Conservation (phyloP, 2,329 filamentous ascomycete genomes). For the Mollisia scopiformis region DNA sequence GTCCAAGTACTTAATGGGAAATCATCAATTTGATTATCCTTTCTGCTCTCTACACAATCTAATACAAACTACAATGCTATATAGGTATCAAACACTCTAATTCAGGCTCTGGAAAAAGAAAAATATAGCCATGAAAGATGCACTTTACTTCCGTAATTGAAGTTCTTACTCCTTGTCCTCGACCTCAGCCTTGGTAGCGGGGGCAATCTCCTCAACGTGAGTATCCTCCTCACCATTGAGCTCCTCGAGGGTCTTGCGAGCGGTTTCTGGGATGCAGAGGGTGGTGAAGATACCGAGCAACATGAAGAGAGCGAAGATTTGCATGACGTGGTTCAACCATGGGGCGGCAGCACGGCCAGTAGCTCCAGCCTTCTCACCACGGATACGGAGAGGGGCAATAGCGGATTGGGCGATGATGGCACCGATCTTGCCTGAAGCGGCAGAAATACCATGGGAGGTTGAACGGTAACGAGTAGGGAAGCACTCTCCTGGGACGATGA, state of each 20-base stretch:
- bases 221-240: slow-evolving; percentile 59
- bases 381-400: slow-evolving; percentile 55
- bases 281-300: slow-evolving; percentile 69
- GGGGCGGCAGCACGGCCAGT: slow-evolving; percentile 37
- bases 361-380: slow-evolving; percentile 37
- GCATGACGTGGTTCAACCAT: slow-evolving; percentile 74
- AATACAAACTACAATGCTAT: background rate
- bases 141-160: background rate
- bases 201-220: background rate
- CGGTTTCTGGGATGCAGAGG: slow-evolving; percentile 76
- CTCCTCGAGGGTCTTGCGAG: slow-evolving; percentile 72
- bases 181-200: background rate
- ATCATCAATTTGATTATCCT: background rate
- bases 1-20: too few relatives aligned
- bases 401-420: slow-evolving; percentile 48
- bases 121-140: background rate
- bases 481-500: slow-evolving; percentile 40
- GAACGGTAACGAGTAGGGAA: slow-evolving; percentile 41
- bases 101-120: background rate
- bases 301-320: slow-evolving; percentile 83
- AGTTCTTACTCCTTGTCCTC: background rate
- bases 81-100: background rate
- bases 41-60: background rate
- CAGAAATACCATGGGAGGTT: slow-evolving; percentile 39
- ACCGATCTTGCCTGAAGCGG: slow-evolving; percentile 40